Conservation (phyloP, 176 grass and related monocot genomes). For the Urochloa ruziziensis region DNA sequence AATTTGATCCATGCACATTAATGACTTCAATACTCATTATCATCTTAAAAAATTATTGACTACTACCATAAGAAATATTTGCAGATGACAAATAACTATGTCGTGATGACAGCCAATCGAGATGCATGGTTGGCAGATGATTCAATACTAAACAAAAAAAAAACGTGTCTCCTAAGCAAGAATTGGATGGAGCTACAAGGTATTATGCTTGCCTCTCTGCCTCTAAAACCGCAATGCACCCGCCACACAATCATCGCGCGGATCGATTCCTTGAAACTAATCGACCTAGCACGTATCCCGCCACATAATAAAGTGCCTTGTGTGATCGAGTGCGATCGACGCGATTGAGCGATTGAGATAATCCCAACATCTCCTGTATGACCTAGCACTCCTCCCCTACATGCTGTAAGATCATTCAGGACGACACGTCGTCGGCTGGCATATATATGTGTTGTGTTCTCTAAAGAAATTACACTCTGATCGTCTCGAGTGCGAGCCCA, state of each 20-base stretch:
- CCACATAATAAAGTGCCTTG: not conserved
- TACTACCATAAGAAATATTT: no score
- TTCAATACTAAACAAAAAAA: not conserved
- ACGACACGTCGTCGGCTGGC: not conserved
- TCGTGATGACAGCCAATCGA: no score
- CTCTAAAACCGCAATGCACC: not conserved
- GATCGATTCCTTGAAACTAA: not conserved
- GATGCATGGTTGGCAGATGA: no score
- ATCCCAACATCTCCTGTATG: no score
- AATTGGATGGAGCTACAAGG: not conserved
- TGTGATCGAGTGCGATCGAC: constrained; percentile 22
- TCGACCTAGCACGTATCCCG: not conserved
- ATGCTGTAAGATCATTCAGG: not conserved
- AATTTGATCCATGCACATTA: no score
- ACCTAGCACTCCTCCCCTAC: no score
- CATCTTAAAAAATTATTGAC: no score
- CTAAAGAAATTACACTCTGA: no score
- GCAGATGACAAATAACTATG: no score
- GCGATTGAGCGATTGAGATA: not conserved
- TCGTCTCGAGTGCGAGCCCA: not conserved
- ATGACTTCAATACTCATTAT: no score
- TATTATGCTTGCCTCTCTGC: not conserved
- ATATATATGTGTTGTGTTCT: no score
- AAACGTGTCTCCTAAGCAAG: not conserved
- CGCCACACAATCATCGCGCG: not conserved